Percentiles rank a stretch among this genome's conserved stretches.
phyloP scores from a whole-genome alignment of 2,329 filamentous ascomycete genomes.

The Pseudogymnoascus sp. region DNA sequence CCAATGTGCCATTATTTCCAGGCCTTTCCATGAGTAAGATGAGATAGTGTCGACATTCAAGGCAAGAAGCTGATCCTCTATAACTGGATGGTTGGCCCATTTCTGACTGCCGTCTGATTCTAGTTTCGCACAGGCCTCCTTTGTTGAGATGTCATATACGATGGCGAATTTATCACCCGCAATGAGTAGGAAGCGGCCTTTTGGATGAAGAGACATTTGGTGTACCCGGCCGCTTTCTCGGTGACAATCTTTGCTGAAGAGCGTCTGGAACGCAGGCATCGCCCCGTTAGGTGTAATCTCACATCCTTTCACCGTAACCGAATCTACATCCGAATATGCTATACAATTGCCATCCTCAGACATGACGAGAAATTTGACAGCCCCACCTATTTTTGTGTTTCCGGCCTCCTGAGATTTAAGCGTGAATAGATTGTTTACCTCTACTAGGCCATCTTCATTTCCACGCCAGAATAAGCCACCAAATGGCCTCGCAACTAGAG shows the following conservation, averaged over 20 bases:
- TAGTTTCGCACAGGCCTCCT: neutral
- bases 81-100: neutral
- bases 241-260: neutral
- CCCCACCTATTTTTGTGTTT: neutral
- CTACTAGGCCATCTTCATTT: conserved; percentile 10
- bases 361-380: neutral
- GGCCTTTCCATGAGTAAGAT: neutral
- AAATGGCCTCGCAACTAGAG: conserved; percentile 7
- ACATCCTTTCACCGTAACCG: neutral
- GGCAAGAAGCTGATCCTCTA: neutral
- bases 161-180: neutral
- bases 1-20: neutral
- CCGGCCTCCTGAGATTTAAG: neutral
- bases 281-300: neutral
- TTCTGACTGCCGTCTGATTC: neutral
- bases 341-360: neutral
- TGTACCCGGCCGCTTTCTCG: neutral
- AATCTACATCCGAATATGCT: neutral
- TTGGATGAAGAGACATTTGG: neutral
- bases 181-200: neutral
- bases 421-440: neutral
- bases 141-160: neutral
- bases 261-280: neutral
- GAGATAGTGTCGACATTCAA: neutral
- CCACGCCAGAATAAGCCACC: conserved; percentile 6